Base-by-base conservation (phyloP, 1,139 yeast species). In the Suhomyces coccinellae region DNA sequence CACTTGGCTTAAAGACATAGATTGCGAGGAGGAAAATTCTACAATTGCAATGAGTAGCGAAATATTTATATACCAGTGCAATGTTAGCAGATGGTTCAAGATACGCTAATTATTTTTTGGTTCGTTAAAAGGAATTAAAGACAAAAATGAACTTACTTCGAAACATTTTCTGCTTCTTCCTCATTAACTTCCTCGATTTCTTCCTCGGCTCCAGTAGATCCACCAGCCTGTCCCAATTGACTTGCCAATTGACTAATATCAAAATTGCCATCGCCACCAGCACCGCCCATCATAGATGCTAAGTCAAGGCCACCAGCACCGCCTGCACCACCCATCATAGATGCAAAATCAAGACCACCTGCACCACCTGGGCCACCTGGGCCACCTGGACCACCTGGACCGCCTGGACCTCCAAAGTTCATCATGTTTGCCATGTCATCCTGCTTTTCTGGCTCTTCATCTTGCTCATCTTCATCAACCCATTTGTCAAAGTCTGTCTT, bases 401-500 rank as follows among this genome's bases (percentile, higher is more conserved):
- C 77, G 33, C 67, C 69, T 49, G 64, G 63, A 43, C 69, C 65
- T 15, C 53, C 53, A 41, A 45, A 40, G 34, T 40, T 41, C 47
- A 39, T 57, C 65, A 65, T 65, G 40, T 63, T 60, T 36, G 57
- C 54, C 55, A 63, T 59, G 36, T 67, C 77, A 36, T 67, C 72
- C 33, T 76, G 82, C 14, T 73, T 77, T 36, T 71, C 83, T 8
- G 68, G 70, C 34, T 63, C 65, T 54, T 60, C 66, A 9, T 62
- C 64, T 40, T 62, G 66, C 46, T 62, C 66, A 41, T 62, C 66
- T 41, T 62, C 65, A 40, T 62, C 66, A 33, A 62, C 66, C 99
- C 99, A 93, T 67, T 85, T 87, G 72, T 91, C 97, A 61, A 93
- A 93, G 64, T 93, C 99, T 13, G 99, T 93, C 74, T 88, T 87